These are phyloP conservation scores for Aureobasidium sp. DNA, from an alignment of 2,329 filamentous ascomycete genomes.

Conservation along the genomic window DNA sequence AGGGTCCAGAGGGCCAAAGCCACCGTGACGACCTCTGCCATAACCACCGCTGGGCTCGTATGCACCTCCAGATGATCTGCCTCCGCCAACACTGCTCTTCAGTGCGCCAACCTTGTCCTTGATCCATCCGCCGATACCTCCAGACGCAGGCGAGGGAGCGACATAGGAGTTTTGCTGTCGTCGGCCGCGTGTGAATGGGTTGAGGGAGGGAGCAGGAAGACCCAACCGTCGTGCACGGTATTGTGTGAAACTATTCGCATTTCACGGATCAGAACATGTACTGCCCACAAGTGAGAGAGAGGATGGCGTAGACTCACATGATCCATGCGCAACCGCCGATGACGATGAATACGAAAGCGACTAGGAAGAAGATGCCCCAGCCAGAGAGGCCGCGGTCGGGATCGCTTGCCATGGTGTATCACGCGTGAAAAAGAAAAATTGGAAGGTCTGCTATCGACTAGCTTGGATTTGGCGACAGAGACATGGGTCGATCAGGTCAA, in stretches of 20 bases:
- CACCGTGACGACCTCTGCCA: conserved; percentile 38
- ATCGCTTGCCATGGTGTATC: conserved; percentile 14
- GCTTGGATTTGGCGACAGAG: background rate
- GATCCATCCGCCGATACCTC: conserved; percentile 67
- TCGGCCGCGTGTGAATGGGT: conserved; percentile 55
- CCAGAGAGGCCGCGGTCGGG: conserved; percentile 21
- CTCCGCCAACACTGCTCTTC: conserved; percentile 47
- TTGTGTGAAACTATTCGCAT: conserved; percentile 51
- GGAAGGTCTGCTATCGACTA: background rate
- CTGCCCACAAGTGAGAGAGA: background rate
- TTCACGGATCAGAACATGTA: background rate
- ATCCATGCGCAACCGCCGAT: conserved; percentile 58
- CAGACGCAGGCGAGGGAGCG: conserved; percentile 49
- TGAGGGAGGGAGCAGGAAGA: conserved; percentile 62
- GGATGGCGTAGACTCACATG: conserved; percentile 37
- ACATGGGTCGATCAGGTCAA: conserved; percentile 7
- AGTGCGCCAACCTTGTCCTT: conserved; percentile 58
- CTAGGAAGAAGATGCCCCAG: conserved; percentile 63
- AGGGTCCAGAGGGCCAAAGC: conserved; percentile 65
- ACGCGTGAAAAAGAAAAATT: background rate
- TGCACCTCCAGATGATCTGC: conserved; percentile 53
- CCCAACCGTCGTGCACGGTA: conserved; percentile 67
- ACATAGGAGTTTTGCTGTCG: conserved; percentile 29
- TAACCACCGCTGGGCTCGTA: conserved; percentile 31
- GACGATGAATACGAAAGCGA: conserved; percentile 58